Evolutionary conservation across 2,329 filamentous ascomycete species (phyloP), one percentile per base, ranked within the genome.

Genomic region (Alternaria sp.): DNA sequence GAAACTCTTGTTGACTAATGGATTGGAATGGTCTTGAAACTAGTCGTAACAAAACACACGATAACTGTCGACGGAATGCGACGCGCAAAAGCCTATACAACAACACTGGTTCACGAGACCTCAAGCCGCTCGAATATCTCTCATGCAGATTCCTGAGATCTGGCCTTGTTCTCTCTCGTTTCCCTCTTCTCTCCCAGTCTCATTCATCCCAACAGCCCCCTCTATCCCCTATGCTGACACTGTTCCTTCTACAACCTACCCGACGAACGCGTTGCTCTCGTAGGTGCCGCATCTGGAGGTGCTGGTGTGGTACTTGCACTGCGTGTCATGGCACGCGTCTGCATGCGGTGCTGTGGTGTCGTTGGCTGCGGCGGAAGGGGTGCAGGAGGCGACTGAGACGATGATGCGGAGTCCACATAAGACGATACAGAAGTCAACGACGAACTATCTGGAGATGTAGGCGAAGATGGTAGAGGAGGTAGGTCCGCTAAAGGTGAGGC

Each of bases 241-340:
- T n/a, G 14, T 37, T n/a, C 33, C 2, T 37, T 9, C 15, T 0
- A 37, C 1, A 0, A 37, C 4, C 1, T 37, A 0, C 33, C 0
- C 15, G 33, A 37, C 1, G 15, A 37, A 37, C 33, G 33, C 33
- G 15, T 37, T n/a, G 33, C 33, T 37, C 33, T 37, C n/a, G 37
- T 41, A 41, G 37, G 11, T 10, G n/a, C 37, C 37, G 9, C 15
- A 41, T 18, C 37, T n/a, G n/a, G 37, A 18, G 37, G 37, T 5
- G 8, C 5, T 2, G 37, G 15, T 3, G 37, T 18, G n/a, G 15
- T 41, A 41, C 37, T 41, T 10, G n/a, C 37, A 41, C n/a, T 18
- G 4, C 37, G 37, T 18, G 37, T 41, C 37, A 41, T 41, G 3
- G 37, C 37, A 41, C 37, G 37, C 37, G 37, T 41, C 37, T 41